Conservation (phyloP, 2,329 filamentous ascomycete species). For the Teratosphaeria pseudoeucalypti region DNA sequence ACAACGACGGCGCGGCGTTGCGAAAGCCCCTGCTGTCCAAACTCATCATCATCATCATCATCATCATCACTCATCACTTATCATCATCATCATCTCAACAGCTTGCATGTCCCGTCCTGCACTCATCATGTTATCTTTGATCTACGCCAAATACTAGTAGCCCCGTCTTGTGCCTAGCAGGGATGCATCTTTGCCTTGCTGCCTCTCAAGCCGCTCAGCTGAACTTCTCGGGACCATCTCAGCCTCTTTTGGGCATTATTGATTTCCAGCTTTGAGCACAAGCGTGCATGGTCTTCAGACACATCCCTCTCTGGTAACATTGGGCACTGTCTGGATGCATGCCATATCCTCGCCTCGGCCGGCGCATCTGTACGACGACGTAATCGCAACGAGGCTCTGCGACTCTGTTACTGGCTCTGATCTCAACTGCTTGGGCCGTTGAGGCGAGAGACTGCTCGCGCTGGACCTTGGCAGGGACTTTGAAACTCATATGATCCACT, state of each 20-base stretch:
- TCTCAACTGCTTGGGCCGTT: neutral
- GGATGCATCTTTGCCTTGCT: neutral
- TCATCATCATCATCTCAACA: neutral
- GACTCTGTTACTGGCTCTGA: neutral
- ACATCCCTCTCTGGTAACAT: neutral
- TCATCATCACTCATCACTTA: neutral
- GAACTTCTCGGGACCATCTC: neutral
- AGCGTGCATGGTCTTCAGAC: neutral
- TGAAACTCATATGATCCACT: conserved; percentile 4
- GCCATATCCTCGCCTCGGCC: neutral
- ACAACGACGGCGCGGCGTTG: neutral
- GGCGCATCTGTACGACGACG: neutral
- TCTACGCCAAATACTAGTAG: neutral
- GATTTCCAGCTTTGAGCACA: neutral
- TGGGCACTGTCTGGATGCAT: neutral
- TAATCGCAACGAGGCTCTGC: neutral
- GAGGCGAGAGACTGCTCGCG: neutral
- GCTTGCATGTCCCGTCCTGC: neutral
- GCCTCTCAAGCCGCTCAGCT: neutral
- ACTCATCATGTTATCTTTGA: neutral
- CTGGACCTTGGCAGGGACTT: neutral
- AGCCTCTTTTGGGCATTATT: neutral
- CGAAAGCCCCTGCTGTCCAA: neutral
- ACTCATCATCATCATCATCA: neutral
- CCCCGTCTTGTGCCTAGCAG: neutral